These are phyloP conservation scores for Vaccinium vitisidaea DNA, from an alignment of 148 eudicot genomes.

Conservation along the genomic window DNA sequence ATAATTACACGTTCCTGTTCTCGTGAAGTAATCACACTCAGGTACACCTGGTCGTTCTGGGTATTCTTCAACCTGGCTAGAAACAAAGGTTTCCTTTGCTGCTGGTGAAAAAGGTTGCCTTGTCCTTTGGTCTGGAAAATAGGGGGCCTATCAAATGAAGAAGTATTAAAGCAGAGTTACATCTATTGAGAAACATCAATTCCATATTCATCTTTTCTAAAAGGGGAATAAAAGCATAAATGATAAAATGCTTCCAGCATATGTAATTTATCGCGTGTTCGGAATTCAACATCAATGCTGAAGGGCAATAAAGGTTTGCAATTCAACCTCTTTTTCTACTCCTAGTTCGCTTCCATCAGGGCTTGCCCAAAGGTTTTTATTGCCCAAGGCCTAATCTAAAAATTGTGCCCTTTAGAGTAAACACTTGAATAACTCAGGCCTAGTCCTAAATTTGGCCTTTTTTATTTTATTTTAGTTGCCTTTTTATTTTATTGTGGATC, in stretches of 20 bases:
- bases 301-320: background rate
- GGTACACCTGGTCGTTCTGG: conserved; percentile 65
- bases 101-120: conserved; percentile 21
- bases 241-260: background rate
- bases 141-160: conserved; percentile 19
- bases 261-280: background rate
- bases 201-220: background rate
- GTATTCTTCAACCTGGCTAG: conserved; percentile 39
- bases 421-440: no score
- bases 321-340: background rate
- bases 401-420: no score
- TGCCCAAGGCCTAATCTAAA: no score
- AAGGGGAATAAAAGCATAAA: background rate
- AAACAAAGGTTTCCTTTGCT: conserved; percentile 22
- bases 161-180: background rate
- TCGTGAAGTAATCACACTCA: conserved; percentile 53
- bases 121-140: conserved; percentile 19
- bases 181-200: background rate
- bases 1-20: conserved; percentile 59
- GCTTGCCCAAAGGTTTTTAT: no score
- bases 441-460: no score
- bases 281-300: background rate
- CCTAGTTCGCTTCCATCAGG: background rate
- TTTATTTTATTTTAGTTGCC: no score
- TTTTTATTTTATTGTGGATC: no score